Evolutionary conservation across 768 basidiomycete species (phyloP).

Genomic region (Tricholoma matsutake): DNA sequence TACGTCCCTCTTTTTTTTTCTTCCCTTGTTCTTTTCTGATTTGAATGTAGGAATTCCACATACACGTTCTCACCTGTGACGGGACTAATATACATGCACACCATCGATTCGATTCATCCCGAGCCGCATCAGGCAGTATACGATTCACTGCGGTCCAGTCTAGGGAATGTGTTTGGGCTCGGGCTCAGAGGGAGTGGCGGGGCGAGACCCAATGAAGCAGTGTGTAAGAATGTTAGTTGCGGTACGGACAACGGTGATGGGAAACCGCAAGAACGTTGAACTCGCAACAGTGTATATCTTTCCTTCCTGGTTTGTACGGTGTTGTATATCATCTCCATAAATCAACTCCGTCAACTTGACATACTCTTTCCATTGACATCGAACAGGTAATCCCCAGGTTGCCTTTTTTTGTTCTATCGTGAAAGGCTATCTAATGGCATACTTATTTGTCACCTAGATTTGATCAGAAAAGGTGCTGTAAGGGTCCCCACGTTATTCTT

Average conservation of each 20-base stretch:
- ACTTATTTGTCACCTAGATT: too few species aligned
- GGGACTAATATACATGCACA: conserved; percentile 63
- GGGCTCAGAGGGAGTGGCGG: conserved; percentile 18
- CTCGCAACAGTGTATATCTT: background rate
- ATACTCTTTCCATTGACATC: too few species aligned
- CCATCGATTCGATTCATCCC: conserved; percentile 73
- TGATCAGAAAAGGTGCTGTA: too few species aligned
- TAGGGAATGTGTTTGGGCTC: conserved; percentile 39
- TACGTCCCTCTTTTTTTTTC: conserved; percentile 32
- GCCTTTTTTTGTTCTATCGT: too few species aligned
- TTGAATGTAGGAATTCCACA: conserved; percentile 52
- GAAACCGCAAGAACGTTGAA: background rate
- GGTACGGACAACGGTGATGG: background rate
- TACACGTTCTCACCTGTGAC: conserved; percentile 69
- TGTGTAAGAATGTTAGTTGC: conserved; percentile 3
- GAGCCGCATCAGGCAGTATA: conserved; percentile 72
- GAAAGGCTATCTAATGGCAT: too few species aligned
- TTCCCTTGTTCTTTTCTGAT: conserved; percentile 2
- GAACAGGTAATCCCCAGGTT: too few species aligned
- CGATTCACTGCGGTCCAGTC: conserved; percentile 48
- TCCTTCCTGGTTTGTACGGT: background rate
- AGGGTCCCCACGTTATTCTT: too few species aligned
- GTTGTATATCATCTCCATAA: background rate
- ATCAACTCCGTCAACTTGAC: background rate
- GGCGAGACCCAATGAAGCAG: conserved; percentile 12